Percentiles rank a stretch among this genome's conserved stretches.
Evolutionary conservation across 1,139 yeast species (phyloP).

Genomic region (Candida labiduridarum): DNA sequence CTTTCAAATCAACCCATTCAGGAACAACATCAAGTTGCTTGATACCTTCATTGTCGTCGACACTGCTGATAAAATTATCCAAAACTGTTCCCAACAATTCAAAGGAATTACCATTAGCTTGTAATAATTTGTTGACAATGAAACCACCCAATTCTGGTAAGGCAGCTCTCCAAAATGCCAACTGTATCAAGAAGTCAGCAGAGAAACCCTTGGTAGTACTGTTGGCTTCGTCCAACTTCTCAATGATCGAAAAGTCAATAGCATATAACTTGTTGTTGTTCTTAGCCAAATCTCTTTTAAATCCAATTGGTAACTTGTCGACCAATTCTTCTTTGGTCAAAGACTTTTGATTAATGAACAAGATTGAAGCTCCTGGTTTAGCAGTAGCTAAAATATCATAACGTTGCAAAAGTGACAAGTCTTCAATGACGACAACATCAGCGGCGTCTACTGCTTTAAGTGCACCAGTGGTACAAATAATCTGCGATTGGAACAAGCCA

Average conservation of each 20-base stretch:
- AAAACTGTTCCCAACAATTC: conserved; percentile 84
- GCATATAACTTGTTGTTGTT: conserved; percentile 55
- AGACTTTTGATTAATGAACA: conserved; percentile 47
- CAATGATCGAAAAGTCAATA: conserved; percentile 63
- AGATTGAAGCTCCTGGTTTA: conserved; percentile 56
- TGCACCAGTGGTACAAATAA: conserved; percentile 43
- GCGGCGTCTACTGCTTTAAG: conserved; percentile 55
- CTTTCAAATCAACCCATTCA: conserved; percentile 43
- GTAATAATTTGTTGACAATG: conserved; percentile 76
- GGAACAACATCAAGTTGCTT: conserved; percentile 47
- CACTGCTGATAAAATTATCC: conserved; percentile 62
- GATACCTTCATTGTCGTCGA: conserved; percentile 50
- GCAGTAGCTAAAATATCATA: conserved; percentile 67
- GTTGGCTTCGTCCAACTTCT: conserved; percentile 43
- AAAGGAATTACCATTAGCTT: conserved; percentile 79
- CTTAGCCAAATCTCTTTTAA: conserved; percentile 57
- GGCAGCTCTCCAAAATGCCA: conserved; percentile 77
- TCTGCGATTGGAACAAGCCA: conserved; percentile 80
- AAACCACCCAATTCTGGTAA: conserved; percentile 66
- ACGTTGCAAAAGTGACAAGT: conserved; percentile 50
- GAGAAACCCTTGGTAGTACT: conserved; percentile 80
- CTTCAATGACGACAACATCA: conserved; percentile 66
- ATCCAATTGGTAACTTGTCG: conserved; percentile 50
- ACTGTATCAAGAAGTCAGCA: conserved; percentile 71
- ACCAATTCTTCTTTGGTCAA: conserved; percentile 47